These are phyloP conservation scores for Pyrus bretschneideri DNA, from an alignment of 306 rosid genomes.

Conservation along the genomic window DNA sequence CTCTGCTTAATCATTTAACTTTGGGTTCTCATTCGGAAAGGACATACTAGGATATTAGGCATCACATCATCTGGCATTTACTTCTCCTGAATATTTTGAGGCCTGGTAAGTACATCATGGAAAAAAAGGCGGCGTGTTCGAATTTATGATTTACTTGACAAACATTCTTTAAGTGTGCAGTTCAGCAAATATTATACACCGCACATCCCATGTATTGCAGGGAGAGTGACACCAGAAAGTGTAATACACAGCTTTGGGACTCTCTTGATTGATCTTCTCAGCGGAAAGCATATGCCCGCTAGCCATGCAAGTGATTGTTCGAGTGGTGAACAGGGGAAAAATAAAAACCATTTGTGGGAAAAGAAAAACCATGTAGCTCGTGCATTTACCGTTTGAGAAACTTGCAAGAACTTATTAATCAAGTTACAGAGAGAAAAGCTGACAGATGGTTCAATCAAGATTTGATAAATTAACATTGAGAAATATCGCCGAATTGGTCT, in stretches of 20 bases:
- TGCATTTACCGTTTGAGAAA: too few species aligned
- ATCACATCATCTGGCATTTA: too few species aligned
- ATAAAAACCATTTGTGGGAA: not conserved
- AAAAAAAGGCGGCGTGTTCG: too few species aligned
- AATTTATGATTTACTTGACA: not conserved
- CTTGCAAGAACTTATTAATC: too few species aligned
- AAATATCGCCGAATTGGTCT: too few species aligned
- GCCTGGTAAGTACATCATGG: too few species aligned
- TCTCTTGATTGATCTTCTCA: slow-evolving; percentile 57
- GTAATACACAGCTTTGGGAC: slow-evolving; percentile 71
- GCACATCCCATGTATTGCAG: slow-evolving; percentile 22
- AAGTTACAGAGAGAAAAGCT: too few species aligned
- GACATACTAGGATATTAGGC: not conserved
- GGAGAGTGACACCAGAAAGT: slow-evolving; percentile 83
- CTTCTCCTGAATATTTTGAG: not conserved
- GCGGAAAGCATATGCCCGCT: slow-evolving; percentile 76
- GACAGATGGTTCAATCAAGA: too few species aligned
- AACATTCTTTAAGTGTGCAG: not conserved
- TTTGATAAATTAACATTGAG: too few species aligned
- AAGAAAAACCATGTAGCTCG: not conserved
- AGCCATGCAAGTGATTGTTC: slow-evolving; percentile 50
- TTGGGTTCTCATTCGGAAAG: not conserved
- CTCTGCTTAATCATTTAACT: not conserved
- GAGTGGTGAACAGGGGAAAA: not conserved
- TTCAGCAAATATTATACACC: not conserved